Evolutionary conservation across 2,329 filamentous ascomycete genomes (phyloP).

Genomic region (Lomentospora prolificans): DNA sequence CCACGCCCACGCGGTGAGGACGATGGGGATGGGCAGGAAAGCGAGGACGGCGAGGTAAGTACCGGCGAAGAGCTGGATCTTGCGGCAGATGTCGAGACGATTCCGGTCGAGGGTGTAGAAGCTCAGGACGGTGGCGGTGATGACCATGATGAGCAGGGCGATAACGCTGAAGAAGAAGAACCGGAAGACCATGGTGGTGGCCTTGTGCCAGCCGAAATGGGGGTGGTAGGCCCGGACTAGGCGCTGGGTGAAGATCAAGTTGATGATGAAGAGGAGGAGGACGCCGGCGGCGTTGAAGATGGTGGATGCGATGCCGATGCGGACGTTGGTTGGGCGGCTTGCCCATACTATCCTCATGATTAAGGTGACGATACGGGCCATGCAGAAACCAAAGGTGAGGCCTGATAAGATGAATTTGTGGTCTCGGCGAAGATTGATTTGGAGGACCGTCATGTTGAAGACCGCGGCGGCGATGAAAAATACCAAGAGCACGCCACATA

Average conservation of each 20-base stretch:
- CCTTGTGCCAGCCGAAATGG: constrained; percentile 54
- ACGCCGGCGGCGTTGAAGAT: constrained; percentile 68
- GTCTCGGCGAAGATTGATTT: constrained; percentile 33
- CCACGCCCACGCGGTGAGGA: constrained; percentile 39
- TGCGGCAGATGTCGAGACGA: constrained; percentile 42
- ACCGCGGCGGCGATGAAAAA: constrained; percentile 45
- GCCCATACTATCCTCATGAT: constrained; percentile 44
- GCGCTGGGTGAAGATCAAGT: constrained; percentile 67
- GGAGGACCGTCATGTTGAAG: constrained; percentile 49
- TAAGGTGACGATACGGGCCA: constrained; percentile 42
- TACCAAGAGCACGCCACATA: constrained; percentile 51
- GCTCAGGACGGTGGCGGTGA: constrained; percentile 52
- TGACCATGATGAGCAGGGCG: constrained; percentile 53
- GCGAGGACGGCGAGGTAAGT: constrained; percentile 53
- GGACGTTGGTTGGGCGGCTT: constrained; percentile 25
- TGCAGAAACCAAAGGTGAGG: constrained; percentile 48
- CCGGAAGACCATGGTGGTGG: constrained; percentile 42
- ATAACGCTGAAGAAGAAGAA: constrained; percentile 48
- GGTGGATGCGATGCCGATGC: constrained; percentile 47
- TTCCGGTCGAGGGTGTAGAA: constrained; percentile 54
- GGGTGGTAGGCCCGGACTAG: constrained; percentile 67
- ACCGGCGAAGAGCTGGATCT: constrained; percentile 56
- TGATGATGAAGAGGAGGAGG: constrained; percentile 42
- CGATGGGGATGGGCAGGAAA: constrained; percentile 52
- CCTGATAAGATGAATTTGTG: constrained; percentile 52